Percentiles rank a stretch among this genome's conserved stretches.
These are phyloP conservation scores for Lignosus rhinocerotis DNA, from an alignment of 1,284 basidiomycete species.

Conservation along the genomic window DNA sequence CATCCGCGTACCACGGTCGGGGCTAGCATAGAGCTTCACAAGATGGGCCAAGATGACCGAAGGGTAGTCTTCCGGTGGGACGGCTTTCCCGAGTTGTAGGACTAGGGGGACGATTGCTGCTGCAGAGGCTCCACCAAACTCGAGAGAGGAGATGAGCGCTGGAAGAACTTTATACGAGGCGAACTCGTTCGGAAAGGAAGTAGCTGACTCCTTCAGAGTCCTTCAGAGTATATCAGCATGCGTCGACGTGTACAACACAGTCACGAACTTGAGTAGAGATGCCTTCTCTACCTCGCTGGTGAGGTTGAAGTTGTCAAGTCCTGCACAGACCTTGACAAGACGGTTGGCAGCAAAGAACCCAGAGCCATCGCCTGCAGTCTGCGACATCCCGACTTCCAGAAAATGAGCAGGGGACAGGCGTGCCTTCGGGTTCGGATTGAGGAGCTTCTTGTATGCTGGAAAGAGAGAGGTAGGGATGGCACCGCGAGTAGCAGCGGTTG, in stretches of 20 bases:
- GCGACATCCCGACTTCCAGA: constrained; percentile 78
- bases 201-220: constrained; percentile 76
- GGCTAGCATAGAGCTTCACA: constrained; percentile 81
- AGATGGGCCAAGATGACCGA: constrained; percentile 76
- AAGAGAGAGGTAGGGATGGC: constrained; percentile 80
- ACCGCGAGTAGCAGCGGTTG: constrained; percentile 73
- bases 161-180: constrained; percentile 86
- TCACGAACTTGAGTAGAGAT: constrained; percentile 60
- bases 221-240: constrained; percentile 38
- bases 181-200: constrained; percentile 87
- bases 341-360: constrained; percentile 89
- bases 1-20: constrained; percentile 93
- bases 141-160: constrained; percentile 81
- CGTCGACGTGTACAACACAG: neutral
- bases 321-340: constrained; percentile 82
- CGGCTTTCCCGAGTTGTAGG: constrained; percentile 75
- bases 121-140: constrained; percentile 78
- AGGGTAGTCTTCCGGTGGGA: constrained; percentile 73
- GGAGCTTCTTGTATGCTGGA: constrained; percentile 81
- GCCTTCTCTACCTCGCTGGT: constrained; percentile 83
- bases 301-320: constrained; percentile 87
- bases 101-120: constrained; percentile 82
- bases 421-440: constrained; percentile 84
- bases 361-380: constrained; percentile 49
- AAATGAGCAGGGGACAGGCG: constrained; percentile 79